phyloP scores from a whole-genome alignment of 306 rosid genomes.

The Vigna radiata region DNA sequence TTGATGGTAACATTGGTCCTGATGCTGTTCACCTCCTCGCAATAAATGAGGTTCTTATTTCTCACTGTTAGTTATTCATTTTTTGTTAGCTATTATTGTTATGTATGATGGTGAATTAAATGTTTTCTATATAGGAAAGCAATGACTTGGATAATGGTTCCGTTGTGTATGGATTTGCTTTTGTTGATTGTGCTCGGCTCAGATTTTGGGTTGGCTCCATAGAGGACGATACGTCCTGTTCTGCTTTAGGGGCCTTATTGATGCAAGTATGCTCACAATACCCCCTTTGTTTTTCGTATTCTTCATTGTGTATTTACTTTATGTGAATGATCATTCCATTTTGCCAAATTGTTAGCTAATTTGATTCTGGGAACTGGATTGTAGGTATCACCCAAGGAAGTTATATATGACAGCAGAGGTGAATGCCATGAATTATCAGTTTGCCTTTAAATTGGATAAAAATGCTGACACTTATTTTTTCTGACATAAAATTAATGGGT shows the following conservation, averaged over 20 bases:
- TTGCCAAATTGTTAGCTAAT: slow-evolving; percentile 41
- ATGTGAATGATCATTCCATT: slow-evolving; percentile 17
- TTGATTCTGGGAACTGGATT: slow-evolving; percentile 43
- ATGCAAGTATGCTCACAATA: slow-evolving; percentile 72
- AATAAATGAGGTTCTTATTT: slow-evolving; percentile 79
- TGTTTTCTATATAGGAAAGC: slow-evolving; percentile 56
- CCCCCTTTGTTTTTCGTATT: slow-evolving; percentile 35
- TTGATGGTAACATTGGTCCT: slow-evolving; percentile 80
- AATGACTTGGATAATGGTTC: slow-evolving; percentile 66
- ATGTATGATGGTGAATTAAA: slow-evolving; percentile 28
- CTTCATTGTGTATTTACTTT: slow-evolving; percentile 34
- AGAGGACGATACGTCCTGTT: slow-evolving; percentile 80
- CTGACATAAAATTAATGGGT: background rate
- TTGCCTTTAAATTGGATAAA: slow-evolving; percentile 25
- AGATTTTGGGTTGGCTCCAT: slow-evolving; percentile 89
- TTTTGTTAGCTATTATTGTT: slow-evolving; percentile 9
- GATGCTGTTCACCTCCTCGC: slow-evolving; percentile 87
- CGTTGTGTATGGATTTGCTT: slow-evolving; percentile 82
- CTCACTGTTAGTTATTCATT: slow-evolving; percentile 27
- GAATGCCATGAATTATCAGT: slow-evolving; percentile 30
- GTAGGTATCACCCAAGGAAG: slow-evolving; percentile 95
- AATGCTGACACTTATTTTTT: slow-evolving; percentile 2
- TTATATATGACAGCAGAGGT: slow-evolving; percentile 83
- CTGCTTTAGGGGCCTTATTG: slow-evolving; percentile 90
- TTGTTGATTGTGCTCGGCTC: slow-evolving; percentile 93